Base-by-base conservation (phyloP, 164 flowering plant genomes). In the Tetracentron sinense region DNA sequence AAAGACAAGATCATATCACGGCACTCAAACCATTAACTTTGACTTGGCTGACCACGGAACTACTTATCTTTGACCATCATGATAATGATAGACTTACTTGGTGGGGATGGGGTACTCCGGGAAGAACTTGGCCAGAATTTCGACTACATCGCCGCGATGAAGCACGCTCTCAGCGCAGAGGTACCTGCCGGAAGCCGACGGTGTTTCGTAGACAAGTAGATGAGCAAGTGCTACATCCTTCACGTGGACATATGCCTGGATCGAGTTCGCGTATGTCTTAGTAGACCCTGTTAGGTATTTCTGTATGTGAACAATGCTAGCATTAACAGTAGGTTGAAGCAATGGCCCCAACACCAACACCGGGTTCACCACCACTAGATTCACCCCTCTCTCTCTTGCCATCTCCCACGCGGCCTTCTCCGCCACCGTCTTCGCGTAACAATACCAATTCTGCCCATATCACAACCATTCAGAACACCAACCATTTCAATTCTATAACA, bases 201-300 rank as follows among this genome's bases (percentile, higher is more conserved):
- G 91, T 7, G 74, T 69, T 72, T 84, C 87, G 44, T 30, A 84
- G 35, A 82, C 77, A 6, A 84, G 80, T 25, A 84, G 64, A 54
- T 84, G 92, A 7, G 92, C 92, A 15, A 70, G 28, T 0, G 92
- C 92, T 20, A 82, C 87, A 52, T 86, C 92, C 54, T 55, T 73
- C 4, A 86, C 92, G 50, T 84, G 76, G 30, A 84, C 89, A 42
- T 82, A 84, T 11, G 83, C 91, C 55, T 84, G 88, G 20, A 81
- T 72, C 0, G 81, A 69, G 49, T 86, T 86, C 38, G 79, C 83
- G 62, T 82, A 84, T 0, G 85, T 84, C 72, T 86, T 84, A 19
- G 87, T 83, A 0, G 87, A 81, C 54, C 92, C 92, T 2, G 74
- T 82, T 29, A 86, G 62, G 74, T 84, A 86, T 74, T 86, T 84